These are phyloP conservation scores for Chaetothyriales sp. DNA, from an alignment of 2,329 filamentous ascomycete species.

Conservation along the genomic window DNA sequence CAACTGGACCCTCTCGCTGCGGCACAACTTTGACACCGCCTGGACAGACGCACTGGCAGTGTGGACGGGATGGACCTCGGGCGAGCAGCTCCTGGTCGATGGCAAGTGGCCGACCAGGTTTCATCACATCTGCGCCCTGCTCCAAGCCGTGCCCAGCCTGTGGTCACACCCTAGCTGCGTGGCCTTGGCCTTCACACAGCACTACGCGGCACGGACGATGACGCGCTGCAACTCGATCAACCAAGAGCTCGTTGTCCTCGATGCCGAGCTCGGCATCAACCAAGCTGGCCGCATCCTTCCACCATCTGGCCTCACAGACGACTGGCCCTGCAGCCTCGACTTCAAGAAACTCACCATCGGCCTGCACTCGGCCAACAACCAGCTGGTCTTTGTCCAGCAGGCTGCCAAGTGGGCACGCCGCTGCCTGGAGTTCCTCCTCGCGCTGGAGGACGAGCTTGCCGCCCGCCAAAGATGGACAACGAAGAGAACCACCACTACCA, in stretches of 20 bases:
- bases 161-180: background rate
- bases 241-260: background rate
- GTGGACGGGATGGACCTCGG: background rate
- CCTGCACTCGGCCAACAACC: background rate
- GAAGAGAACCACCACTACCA: no score
- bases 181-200: background rate
- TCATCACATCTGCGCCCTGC: background rate
- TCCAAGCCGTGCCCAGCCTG: background rate
- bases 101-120: background rate
- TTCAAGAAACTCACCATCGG: background rate
- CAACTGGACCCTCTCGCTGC: background rate
- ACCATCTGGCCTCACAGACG: background rate
- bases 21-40: background rate
- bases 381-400: background rate
- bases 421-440: background rate
- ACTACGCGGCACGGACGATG: background rate
- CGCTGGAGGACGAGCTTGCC: background rate
- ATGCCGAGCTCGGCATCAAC: background rate
- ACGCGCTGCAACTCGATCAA: background rate
- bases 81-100: background rate
- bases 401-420: background rate
- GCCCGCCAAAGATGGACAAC: background rate
- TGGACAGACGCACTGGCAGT: background rate
- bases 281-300: background rate
- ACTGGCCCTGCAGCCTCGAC: constrained; percentile 1